Evolutionary conservation across 495 filamentous ascomycete species (phyloP), one percentile per base, ranked within the genome.

Genomic region (Penicillium macrosclerotiorum): DNA sequence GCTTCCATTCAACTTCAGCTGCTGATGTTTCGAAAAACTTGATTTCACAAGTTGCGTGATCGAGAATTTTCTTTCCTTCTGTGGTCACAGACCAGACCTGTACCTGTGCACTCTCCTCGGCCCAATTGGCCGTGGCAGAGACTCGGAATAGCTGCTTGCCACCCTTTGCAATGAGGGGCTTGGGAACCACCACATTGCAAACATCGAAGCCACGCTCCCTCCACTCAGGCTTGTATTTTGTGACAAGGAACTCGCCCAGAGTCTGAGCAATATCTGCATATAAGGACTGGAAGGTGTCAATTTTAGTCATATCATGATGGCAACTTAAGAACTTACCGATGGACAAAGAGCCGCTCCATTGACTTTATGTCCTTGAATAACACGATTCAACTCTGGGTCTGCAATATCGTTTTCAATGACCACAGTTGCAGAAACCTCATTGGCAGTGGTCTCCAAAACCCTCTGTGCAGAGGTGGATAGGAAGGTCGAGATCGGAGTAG

Each of bases 201-300:
- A 86, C 76, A 52, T 87, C 78, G 50, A 81, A 72, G 5, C 73
- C 76, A 26, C 78, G 65, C n/a, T 74, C 69, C 49, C 77, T 69
- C 13, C 62, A 57, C 7, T 77, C 73, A 1, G 78, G 77, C 24
- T 77, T 73, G 39, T 80, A 61, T 30, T 80, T 69, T 45, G 80
- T 75, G 40, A 85, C 78, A 19, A 83, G 68, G 51, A 88, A 89
- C 19, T 89, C 78, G 47, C 75, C 82, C 30, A 88, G 64, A 0
- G 87, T 90, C 47, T 88, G 76, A 9, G 85, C 85, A 71, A 89
- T 88, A 61, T 92, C 88, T 19, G 81, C 86, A 47, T 89, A 90
- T 1, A 90, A 64, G 2, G 84, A 80, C 65, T 76, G 38, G 2
- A 6, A 12, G 8, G 2, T 33, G 13, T 32, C 18, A 32, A 29